Conservation (phyloP, 192 early-diverging fungal genomes). For the Linnemannia zychae region DNA sequence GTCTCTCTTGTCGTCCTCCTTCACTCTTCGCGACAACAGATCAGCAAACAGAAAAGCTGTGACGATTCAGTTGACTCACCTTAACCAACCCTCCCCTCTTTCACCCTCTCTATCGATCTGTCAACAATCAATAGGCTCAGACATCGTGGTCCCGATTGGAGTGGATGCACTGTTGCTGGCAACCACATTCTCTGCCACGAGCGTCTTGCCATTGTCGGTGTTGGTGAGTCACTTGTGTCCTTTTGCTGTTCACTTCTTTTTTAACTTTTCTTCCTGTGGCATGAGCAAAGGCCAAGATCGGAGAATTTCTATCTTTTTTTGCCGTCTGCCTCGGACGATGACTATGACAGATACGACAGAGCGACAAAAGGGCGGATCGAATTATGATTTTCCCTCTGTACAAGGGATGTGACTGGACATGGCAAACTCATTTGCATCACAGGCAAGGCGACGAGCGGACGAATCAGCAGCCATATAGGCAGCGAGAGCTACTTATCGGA, state of each 20-base stretch:
- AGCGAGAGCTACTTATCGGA: neutral
- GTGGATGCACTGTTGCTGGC: slow-evolving; percentile 83
- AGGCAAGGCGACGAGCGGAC: neutral
- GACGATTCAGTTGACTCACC: neutral
- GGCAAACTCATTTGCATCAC: neutral
- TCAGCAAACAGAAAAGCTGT: neutral
- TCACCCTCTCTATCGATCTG: neutral
- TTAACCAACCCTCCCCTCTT: neutral
- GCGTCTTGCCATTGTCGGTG: slow-evolving; percentile 98
- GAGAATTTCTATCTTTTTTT: slow-evolving; percentile 4
- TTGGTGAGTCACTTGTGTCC: slow-evolving; percentile 72
- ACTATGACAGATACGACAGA: neutral
- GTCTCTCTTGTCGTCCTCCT: neutral
- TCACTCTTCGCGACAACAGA: neutral
- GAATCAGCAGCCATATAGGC: neutral
- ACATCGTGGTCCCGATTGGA: slow-evolving; percentile 99
- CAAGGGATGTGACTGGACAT: neutral
- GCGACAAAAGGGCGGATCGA: slow-evolving; percentile 9
- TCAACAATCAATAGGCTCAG: slow-evolving; percentile 72
- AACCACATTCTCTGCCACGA: slow-evolving; percentile 97
- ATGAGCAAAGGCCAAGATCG: slow-evolving; percentile 9
- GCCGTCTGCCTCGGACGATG: neutral
- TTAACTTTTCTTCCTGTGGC: neutral
- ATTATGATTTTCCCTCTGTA: neutral
- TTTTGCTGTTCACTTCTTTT: slow-evolving; percentile 7